Evolutionary conservation across 2,329 filamentous ascomycete genomes (phyloP).

Genomic region (Colletotrichum orchidophilum): DNA sequence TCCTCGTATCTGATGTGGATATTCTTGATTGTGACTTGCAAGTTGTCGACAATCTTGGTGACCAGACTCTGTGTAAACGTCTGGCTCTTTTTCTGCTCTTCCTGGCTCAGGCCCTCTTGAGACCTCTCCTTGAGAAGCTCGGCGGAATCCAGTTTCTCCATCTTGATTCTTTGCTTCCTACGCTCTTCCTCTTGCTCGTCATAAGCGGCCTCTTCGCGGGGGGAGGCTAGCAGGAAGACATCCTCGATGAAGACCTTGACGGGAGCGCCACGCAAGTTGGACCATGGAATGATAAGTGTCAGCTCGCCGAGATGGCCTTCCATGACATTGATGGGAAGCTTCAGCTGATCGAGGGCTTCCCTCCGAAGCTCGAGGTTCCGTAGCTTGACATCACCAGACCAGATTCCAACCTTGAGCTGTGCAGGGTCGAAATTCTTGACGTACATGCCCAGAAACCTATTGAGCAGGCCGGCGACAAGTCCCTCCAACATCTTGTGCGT

Average conservation of each 20-base stretch:
- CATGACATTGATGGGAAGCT: conserved; percentile 94
- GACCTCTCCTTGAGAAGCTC: conserved; percentile 93
- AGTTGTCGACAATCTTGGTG: conserved; percentile 97
- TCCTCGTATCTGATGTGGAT: conserved; percentile 99
- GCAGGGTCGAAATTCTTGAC: conserved; percentile 99
- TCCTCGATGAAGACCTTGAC: conserved; percentile 96
- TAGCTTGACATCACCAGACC: conserved; percentile 97
- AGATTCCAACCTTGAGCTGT: conserved; percentile 98
- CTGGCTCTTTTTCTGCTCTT: conserved; percentile 97
- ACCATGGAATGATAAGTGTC: conserved; percentile 95
- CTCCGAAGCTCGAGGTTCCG: conserved; percentile 90
- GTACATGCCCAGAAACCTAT: conserved; percentile 99
- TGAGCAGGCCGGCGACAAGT: conserved; percentile 94
- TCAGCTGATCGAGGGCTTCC: conserved; percentile 96
- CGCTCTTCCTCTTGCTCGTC: conserved; percentile 92
- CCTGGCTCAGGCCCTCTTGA: conserved; percentile 90
- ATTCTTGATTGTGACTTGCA: conserved; percentile 97
- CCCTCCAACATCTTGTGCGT: conserved; percentile 89
- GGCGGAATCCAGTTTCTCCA: conserved; percentile 97
- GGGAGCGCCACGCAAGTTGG: conserved; percentile 91
- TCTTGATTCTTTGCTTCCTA: conserved; percentile 90
- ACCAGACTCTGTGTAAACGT: conserved; percentile 95
- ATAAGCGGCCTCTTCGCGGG: conserved; percentile 94
- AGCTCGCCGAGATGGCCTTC: conserved; percentile 94
- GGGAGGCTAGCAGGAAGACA: conserved; percentile 93